These are phyloP conservation scores for Podaxis carcinomalis DNA, from an alignment of 768 basidiomycete genomes.

Conservation along the genomic window DNA sequence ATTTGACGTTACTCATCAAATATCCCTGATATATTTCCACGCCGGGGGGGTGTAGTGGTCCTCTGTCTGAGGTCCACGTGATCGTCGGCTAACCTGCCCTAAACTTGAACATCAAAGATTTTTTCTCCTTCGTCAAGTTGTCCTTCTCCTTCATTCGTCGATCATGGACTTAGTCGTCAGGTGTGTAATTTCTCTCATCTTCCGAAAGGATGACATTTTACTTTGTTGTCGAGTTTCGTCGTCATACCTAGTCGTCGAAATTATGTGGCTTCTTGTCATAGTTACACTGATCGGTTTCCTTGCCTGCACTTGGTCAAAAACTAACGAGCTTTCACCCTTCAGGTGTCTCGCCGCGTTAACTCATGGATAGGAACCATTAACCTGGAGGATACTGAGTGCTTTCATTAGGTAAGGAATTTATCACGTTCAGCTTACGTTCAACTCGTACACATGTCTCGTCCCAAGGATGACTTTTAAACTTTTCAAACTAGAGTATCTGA, in stretches of 20 bases:
- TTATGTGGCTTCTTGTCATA: conserved; percentile 76
- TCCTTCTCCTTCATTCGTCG: neutral
- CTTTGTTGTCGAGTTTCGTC: conserved; percentile 40
- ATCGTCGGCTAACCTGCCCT: neutral
- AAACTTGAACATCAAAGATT: neutral
- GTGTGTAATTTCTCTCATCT: conserved; percentile 12
- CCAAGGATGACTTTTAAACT: conserved; percentile 53
- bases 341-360: neutral
- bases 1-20: too few species aligned
- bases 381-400: neutral
- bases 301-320: conserved; percentile 5
- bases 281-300: conserved; percentile 84
- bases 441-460: neutral
- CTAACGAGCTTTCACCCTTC: conserved; percentile 6
- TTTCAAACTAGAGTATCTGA: conserved; percentile 96
- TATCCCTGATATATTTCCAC: too few species aligned
- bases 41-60: too few species aligned
- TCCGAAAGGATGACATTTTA: conserved; percentile 58
- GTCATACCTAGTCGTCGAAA: conserved; percentile 48
- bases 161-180: neutral
- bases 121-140: neutral
- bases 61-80: neutral
- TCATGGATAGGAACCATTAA: neutral
- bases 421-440: neutral
- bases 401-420: neutral